phyloP scores from a whole-genome alignment of 345 rosid genomes.

The Cochlearia excelsa region DNA sequence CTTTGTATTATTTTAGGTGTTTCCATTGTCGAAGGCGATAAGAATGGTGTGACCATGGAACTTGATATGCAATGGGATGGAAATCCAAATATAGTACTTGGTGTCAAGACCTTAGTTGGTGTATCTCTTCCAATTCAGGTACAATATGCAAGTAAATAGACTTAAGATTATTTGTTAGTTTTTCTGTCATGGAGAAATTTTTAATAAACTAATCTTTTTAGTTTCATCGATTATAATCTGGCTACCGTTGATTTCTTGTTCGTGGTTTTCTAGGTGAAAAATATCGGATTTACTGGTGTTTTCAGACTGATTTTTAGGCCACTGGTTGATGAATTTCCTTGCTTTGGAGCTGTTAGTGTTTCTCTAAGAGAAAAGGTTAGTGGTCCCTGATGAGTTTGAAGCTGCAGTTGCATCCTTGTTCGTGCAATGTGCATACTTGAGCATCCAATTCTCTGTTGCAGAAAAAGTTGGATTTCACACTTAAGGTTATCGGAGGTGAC shows the following conservation, averaged over 20 bases:
- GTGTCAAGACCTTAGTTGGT: conserved; percentile 80
- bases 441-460: conserved; percentile 44
- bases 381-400: conserved; percentile 17
- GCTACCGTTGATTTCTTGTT: conserved; percentile 12
- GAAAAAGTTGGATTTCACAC: conserved; percentile 90
- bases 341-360: conserved; percentile 95
- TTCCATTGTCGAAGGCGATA: conserved; percentile 62
- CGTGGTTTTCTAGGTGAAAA: conserved; percentile 64
- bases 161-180: not conserved
- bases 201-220: conserved; percentile 2
- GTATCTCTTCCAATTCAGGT: conserved; percentile 90
- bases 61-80: conserved; percentile 99
- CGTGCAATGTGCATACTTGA: conserved; percentile 1
- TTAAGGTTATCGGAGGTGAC: conserved; percentile 93
- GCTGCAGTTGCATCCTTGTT: conserved; percentile 17
- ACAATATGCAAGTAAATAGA: not conserved
- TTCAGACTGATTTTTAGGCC: conserved; percentile 98
- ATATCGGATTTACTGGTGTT: conserved; percentile 96
- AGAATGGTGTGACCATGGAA: conserved; percentile 71
- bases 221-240: conserved; percentile 15
- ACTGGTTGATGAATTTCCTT: conserved; percentile 83
- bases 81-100: conserved; percentile 79
- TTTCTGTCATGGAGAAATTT: conserved; percentile 13
- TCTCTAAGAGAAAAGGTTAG: conserved; percentile 88
- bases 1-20: conserved; percentile 51